phyloP scores from a whole-genome alignment of 1,284 basidiomycete species.

The Cryptococcus depauperatus region DNA sequence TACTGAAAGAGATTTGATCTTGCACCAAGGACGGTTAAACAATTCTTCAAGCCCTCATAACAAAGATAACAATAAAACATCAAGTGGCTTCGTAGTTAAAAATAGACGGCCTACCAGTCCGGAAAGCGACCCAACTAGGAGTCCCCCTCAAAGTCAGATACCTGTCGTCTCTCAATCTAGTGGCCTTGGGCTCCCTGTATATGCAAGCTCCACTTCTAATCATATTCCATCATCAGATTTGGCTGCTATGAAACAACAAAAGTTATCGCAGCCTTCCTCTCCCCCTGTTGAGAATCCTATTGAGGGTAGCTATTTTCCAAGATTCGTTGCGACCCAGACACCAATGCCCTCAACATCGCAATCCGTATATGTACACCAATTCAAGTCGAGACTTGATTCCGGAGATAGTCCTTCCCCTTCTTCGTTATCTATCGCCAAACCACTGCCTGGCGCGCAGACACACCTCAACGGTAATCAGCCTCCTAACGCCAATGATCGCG shows the following conservation, averaged over 20 bases:
- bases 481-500: too few relatives aligned
- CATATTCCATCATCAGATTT: background rate
- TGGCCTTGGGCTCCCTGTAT: background rate
- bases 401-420: conserved; percentile 4
- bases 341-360: too few relatives aligned
- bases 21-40: too few relatives aligned
- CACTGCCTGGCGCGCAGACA: too few relatives aligned
- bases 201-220: conserved; percentile 2
- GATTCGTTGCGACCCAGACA: too few relatives aligned
- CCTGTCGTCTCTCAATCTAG: background rate
- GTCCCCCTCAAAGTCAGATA: background rate
- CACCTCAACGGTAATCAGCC: too few relatives aligned
- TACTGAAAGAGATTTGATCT: too few relatives aligned
- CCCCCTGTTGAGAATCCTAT: too few relatives aligned
- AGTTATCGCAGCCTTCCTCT: too few relatives aligned
- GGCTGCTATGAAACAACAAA: background rate
- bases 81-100: conserved; percentile 11
- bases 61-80: background rate
- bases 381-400: conserved; percentile 4
- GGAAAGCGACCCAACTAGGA: background rate
- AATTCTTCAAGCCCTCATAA: too few relatives aligned
- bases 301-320: too few relatives aligned
- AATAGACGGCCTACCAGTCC: background rate
- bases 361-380: background rate
- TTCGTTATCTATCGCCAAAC: background rate